Evolutionary conservation across 1,284 basidiomycete genomes (phyloP), one percentile per base, ranked within the genome.

Genomic region (Irpex lacteus): DNA sequence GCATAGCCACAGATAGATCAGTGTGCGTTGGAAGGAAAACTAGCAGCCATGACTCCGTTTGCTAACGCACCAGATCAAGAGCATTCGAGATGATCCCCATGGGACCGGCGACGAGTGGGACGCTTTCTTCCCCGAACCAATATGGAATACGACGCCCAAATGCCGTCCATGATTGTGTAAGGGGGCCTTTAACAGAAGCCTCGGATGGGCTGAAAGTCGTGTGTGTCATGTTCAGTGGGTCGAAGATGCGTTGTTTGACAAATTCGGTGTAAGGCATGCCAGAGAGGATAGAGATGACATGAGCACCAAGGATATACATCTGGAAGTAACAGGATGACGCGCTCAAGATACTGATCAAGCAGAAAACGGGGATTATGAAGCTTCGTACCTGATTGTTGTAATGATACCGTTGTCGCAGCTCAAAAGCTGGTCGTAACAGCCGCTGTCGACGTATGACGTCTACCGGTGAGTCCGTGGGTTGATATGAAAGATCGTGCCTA

Each of bases 151-250:
- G 67, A 47, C 68, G 66, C 11, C 67, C 70, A 34, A 60, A 62
- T 2, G 34, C n/a, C 5, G 68, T 66, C 71, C 70, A 70, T 4
- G 66, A 60, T 58, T 82, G 73, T 0, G 80, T 79, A 5, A 81
- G 63, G 1, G 69, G 72, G 4, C 75, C 78, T 3, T 73, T 68
- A 0, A 62, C 65, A 49, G 76, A 70, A 0, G 81, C 82, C 21
- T 75, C 73, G 4, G 72, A 71, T 0, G 78, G 72, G 15, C 76
- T 79, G 68, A 78, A 84, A 0, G 81, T 82, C 0, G 82, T 78
- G 0, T 76, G 70, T 0, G 75, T 70, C 82, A 85, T 82, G 44
- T 76, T 76, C 6, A 82, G 74, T 0, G 81, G 81, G 5, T 68
- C 61, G 65, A 82, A 80, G 1, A 85, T 73, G 50, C 80, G 74